Base-by-base conservation (phyloP, 768 basidiomycete genomes). In the Chiua virens region DNA sequence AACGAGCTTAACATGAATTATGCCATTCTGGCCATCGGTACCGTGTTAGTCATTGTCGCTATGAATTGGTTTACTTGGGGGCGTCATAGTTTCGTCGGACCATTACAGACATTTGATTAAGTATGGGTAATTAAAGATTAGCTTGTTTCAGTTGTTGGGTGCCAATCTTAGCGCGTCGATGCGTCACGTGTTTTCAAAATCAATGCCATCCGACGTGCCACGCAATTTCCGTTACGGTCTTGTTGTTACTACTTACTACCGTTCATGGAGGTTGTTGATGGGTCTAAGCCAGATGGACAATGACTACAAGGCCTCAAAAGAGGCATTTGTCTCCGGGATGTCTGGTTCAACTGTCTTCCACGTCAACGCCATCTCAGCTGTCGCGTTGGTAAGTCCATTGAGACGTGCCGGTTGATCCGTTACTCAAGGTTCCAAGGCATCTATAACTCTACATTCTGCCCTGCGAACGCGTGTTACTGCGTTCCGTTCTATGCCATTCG, bases 261-360 rank as follows among this genome's bases (percentile, higher is more conserved):
- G 11, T 39, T 35, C 20, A 30, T 36, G 30, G 20, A n/a, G 27
- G 3, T 23, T 28, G 5, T 6, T 22, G 13, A 40, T 39, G 35
- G 25, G 18, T 18, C n/a, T 42, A 39, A n/a, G 14, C 14, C 42
- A 51, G 23, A 67, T 61, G 67, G 47, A 52, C 47, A 15, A 42
- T 35, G 21, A 52, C 41, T 95, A 95, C 78, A 93, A 91, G 67
- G 57, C 75, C 8, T 81, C 78, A 9, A 96, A 96, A 68, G 89
- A 92, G 72, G 81, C 80, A 0, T 96, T 94, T 61, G 86, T 92
- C 35, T 83, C 89, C 8, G 81, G 83, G 35, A 80, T 77, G 69
- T 77, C 76, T 1, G 93, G 93, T 2, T 87, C 87, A 0, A 79
- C 83, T 3, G 73, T 94, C 4, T 64, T 64, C 2, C 82, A 86